Evolutionary conservation across 2,329 filamentous ascomycete species (phyloP).

Genomic region (Coniochaeta ligniaria): DNA sequence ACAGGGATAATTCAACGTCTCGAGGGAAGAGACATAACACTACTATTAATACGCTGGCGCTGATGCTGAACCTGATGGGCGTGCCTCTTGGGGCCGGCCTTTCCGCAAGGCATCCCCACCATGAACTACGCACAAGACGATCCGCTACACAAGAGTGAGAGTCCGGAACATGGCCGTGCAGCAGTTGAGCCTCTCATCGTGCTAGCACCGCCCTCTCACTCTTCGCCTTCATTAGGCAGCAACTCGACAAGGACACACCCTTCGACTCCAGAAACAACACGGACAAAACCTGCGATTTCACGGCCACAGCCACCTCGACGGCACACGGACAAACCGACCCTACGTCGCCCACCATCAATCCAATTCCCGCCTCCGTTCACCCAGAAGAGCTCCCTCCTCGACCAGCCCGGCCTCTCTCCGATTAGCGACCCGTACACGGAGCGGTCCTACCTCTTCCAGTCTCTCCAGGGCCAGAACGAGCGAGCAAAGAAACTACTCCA

Average conservation of each 20-base stretch:
- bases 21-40: neutral
- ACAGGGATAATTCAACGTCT: neutral
- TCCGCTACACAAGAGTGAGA: neutral
- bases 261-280: neutral
- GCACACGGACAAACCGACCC: neutral
- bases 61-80: neutral
- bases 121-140: neutral
- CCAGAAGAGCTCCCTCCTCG: neutral
- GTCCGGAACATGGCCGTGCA: neutral
- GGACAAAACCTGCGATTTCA: neutral
- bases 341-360: neutral
- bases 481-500: neutral
- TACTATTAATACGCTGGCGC: neutral
- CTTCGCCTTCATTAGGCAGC: neutral
- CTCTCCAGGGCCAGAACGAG: neutral
- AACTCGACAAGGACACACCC: neutral
- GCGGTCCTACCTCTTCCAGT: neutral
- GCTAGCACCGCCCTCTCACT: neutral
- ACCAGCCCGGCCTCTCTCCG: neutral
- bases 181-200: neutral
- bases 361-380: neutral
- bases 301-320: neutral
- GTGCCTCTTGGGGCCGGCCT: neutral
- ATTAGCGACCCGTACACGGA: neutral
- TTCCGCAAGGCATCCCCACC: neutral